Evolutionary conservation across 192 early-diverging fungal species (phyloP).

Genomic region (Thoreauomyces humboldtii): DNA sequence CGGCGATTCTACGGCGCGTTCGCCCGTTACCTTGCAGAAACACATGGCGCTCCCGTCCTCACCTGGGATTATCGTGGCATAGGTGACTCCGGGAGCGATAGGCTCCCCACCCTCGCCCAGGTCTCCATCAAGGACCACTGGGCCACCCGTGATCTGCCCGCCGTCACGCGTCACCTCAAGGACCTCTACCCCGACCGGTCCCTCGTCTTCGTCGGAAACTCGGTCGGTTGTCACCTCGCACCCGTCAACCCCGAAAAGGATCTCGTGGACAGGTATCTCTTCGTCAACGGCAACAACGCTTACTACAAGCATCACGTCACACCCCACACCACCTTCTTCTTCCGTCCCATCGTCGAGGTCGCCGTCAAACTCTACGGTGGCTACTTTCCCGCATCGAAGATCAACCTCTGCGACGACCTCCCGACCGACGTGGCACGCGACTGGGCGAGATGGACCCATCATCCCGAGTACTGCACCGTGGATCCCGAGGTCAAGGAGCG

Average conservation of each 20-base stretch:
- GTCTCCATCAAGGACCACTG: constrained; percentile 9
- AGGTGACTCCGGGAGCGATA: constrained; percentile 4
- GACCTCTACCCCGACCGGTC: constrained; percentile 12
- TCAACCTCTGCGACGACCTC: constrained; percentile 28
- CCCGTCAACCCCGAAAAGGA: constrained; percentile 9
- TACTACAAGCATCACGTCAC: background rate
- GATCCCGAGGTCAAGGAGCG: constrained; percentile 4
- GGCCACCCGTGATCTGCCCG: constrained; percentile 17
- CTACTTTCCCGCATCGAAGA: constrained; percentile 38
- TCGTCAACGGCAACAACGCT: constrained; percentile 13
- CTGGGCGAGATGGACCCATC: constrained; percentile 11
- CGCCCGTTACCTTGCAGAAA: constrained; percentile 4
- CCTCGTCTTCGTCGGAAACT: constrained; percentile 12
- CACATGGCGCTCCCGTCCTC: background rate
- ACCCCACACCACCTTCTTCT: background rate
- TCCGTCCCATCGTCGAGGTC: background rate
- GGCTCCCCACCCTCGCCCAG: background rate
- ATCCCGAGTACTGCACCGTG: constrained; percentile 12
- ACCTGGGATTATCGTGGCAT: constrained; percentile 18
- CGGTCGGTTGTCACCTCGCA: constrained; percentile 14
- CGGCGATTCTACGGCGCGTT: constrained; percentile 18
- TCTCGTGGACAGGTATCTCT: constrained; percentile 5
- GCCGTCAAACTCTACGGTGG: background rate
- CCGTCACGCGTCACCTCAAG: background rate
- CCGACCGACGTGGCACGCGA: constrained; percentile 16